Conservation (phyloP, 139 green algal genomes). For the Coelastrella sp. region DNA sequence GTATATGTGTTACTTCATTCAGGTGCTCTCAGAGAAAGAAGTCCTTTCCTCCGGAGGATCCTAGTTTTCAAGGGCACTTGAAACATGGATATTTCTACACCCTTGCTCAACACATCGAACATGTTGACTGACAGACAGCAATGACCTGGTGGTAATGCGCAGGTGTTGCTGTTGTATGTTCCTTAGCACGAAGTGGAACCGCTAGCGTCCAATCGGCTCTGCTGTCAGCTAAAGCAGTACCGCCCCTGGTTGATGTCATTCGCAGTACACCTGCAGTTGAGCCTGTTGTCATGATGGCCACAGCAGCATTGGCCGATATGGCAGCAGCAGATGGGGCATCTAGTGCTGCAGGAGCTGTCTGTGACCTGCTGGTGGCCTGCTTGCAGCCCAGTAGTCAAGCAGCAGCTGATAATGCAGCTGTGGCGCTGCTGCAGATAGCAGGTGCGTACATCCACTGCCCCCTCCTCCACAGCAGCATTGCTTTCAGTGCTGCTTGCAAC, state of each 20-base stretch:
- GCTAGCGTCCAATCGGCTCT: background rate
- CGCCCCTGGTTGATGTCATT: slow-evolving; percentile 24
- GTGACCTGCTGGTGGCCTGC: slow-evolving; percentile 16
- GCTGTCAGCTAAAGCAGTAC: slow-evolving; percentile 7
- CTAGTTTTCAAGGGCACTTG: no score
- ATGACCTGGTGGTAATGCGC: background rate
- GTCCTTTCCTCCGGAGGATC: no score
- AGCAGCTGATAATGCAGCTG: slow-evolving; percentile 22
- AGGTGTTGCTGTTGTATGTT: slow-evolving; percentile 1
- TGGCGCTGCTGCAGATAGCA: slow-evolving; percentile 2
- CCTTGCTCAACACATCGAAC: no score
- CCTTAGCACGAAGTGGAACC: background rate
- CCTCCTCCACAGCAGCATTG: no score
- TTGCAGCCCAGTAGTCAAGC: slow-evolving; percentile 27
- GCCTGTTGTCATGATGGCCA: background rate
- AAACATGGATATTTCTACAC: no score
- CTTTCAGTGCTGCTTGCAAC: no score
- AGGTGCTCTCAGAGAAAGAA: no score
- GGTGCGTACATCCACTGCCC: background rate
- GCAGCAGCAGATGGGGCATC: background rate
- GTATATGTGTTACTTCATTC: no score
- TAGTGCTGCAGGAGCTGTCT: slow-evolving; percentile 14
- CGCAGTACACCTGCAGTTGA: background rate
- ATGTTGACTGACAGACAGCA: background rate
- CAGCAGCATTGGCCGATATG: background rate